These are phyloP conservation scores for Amoebophrya sp. DNA, from an alignment of 169 alveolate species.

Conservation along the genomic window DNA sequence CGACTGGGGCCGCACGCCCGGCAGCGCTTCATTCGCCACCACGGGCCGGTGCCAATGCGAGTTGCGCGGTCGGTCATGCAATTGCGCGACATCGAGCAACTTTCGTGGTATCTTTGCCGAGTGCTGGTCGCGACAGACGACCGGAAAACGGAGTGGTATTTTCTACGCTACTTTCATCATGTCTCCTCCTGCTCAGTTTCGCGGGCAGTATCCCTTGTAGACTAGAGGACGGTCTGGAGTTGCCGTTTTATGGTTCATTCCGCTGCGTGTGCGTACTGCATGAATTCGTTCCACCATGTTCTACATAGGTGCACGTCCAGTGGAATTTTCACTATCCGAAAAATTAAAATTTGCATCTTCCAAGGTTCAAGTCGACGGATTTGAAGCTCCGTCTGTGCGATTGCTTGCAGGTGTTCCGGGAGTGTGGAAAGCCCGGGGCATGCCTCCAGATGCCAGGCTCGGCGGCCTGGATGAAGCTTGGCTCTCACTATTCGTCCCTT, in stretches of 20 bases:
- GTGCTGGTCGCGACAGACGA: background rate
- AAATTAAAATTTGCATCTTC: background rate
- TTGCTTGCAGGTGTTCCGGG: background rate
- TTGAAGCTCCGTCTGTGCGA: background rate
- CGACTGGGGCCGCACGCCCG: background rate
- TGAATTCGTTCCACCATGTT: no score
- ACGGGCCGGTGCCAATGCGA: background rate
- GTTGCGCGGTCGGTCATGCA: background rate
- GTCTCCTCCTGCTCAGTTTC: no score
- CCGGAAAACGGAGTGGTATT: background rate
- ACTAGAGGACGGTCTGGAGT: no score
- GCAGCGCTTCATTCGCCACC: background rate
- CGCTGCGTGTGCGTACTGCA: no score
- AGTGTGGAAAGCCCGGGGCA: background rate
- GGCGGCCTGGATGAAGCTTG: constrained; percentile 1
- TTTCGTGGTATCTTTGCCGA: background rate
- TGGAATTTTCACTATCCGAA: no score
- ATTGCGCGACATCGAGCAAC: background rate
- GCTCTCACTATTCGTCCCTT: background rate
- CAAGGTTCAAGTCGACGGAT: background rate
- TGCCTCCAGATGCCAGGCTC: background rate
- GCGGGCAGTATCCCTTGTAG: no score
- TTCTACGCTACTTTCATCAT: no score
- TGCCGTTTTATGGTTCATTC: no score
- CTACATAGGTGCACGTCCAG: no score